Evolutionary conservation across 129 eudicot species (phyloP), one percentile per base, ranked within the genome.

Genomic region (Deinandra increscens): DNA sequence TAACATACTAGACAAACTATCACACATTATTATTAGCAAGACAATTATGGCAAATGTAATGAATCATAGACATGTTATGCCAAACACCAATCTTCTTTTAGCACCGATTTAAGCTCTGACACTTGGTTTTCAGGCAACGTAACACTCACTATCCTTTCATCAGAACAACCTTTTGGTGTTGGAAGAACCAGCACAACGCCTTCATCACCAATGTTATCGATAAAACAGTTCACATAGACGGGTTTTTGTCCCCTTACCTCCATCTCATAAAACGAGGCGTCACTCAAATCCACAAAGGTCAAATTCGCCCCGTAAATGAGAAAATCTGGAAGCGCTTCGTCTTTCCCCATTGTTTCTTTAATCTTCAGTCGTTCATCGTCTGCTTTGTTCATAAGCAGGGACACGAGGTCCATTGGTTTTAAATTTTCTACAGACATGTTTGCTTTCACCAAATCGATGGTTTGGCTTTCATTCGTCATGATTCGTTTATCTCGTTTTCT

Each of bases 151-250:
- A 75, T 36, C 62, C 81, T 76, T 41, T 82, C 90, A 44, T 71
- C 69, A 0, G 74, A 26, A 46, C 48, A 39, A 13, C 74, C 64
- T 11, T 72, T 50, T 3, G 77, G 74, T 23, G 73, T 73, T 10
- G 89, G 95, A 70, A 84, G 89, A 49, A 88, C 95, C 80, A 91
- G 69, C 53, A 88, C 87, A 0, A 80, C 83, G 53, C 98, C 98
- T 69, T 81, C 76, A 0, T 84, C 91, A 0, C 89, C 96, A 48
- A 86, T 78, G 11, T 85, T 87, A 75, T 91, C 91, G 11, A 91
- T 60, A 10, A 29, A 7, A 39, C 65, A 91, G 49, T 79, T 79
- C 3, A 83, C 95, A 5, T 65, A 14, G 19, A 29, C 60, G 0
- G 95, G 96, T 37, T 76, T 80, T 6, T 85, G 74, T 43, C 91